Evolutionary conservation across 768 basidiomycete genomes (phyloP), one percentile per base, ranked within the genome.

Genomic region (Mycena metata): DNA sequence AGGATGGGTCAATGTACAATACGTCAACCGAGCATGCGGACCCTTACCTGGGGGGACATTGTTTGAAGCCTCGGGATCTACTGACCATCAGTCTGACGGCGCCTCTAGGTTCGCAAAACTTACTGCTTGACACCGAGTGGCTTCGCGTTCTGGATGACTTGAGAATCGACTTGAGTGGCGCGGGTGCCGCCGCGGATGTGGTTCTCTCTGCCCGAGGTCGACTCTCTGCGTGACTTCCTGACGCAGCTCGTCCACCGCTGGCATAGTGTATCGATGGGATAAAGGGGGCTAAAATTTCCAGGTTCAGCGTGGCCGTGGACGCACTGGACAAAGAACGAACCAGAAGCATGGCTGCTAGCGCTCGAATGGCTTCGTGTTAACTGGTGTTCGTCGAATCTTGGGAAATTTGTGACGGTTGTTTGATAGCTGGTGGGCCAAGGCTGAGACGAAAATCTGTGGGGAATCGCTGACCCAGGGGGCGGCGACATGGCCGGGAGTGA

Each of bases 71-170:
- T 57, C 35, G 24, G 41, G 54, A 49, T 56, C 63, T 64, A 30
- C 36, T 15, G 17, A 41, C 9, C 8, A 57, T 35, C n/a, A 26
- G 52, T 11, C 17, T 9, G 15, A 30, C 33, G 24, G 23, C 15
- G n/a, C 5, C 6, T n/a, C 46, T 45, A 39, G 24, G 12, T 49
- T 23, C 7, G n/a, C 33, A 23, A 45, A 33, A 57, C 63, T 47
- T 41, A 57, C 63, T 57, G 46, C 54, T 50, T 21, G 63, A 64
- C 7, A 57, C 36, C 13, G 63, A 64, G n/a, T 23, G 30, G 43
- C 63, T 49, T 36, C 63, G 63, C 46, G 52, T 55, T 17, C 62
- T 54, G 30, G 60, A 62, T 7, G 60, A 30, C 15, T 52, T 54
- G 21, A 52, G 30, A 33, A 45, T 55, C 51, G 51, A 54, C 30